Evolutionary conservation across 1,284 basidiomycete species (phyloP), one percentile per base, ranked within the genome.

Genomic region (Malassezia pachydermatis): DNA sequence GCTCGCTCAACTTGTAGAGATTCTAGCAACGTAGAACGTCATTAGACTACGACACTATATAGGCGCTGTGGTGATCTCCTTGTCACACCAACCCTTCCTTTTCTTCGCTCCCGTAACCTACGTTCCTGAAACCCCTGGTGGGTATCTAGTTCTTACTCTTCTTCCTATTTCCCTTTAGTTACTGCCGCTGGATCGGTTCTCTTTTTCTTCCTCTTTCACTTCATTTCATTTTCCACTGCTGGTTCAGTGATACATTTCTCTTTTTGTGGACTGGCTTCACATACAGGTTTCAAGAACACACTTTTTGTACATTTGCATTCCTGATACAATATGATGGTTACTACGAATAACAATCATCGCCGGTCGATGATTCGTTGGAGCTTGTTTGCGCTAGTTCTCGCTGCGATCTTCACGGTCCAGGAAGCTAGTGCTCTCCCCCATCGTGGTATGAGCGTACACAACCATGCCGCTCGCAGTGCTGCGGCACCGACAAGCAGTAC

Each of bases 181-280:
- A 24, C 22, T 24, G 28, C 48, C 48, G 48, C 48, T 38, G 48
- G 48, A 27, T 24, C 48, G 48, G 48, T 35, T 28, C 19, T n/a
- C n/a, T n/a, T n/a, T n/a, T n/a, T n/a, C n/a, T n/a, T n/a, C 45
- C 38, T 41, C 41, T 40, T 38, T 41, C 33, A 7, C 7, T 9
- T 16, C 44, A 2, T 10, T 30, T 11, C 4, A 36, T n/a, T 24
- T 25, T 5, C 38, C 42, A 42, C 41, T 51, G 41, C 48, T 25
- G 48, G 48, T 17, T 35, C 43, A 43, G 41, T 42, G 48, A 30
- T 20, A 19, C 22, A n/a, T 45, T 37, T 14, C 20, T 22, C 41
- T 42, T 16, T 37, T 48, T 48, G 47, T 38, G 36, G 22, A 24
- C 22, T 38, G 22, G 16, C 25, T 38, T 38, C 36, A 24, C 25